phyloP scores from a whole-genome alignment of 2,329 filamentous ascomycete genomes.

The Leptographium lundbergii region DNA sequence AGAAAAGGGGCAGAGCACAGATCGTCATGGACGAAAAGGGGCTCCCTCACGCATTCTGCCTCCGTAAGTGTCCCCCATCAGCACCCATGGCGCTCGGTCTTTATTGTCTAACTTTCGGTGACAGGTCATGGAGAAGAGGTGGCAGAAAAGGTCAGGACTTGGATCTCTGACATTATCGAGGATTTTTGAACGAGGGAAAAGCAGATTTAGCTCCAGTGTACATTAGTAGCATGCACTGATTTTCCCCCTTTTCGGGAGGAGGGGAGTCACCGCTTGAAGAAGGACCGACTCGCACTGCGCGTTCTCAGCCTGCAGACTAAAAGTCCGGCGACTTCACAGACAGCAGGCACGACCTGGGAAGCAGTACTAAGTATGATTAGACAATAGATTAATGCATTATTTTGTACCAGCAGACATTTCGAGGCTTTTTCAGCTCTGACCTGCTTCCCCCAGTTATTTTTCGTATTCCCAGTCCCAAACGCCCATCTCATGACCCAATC shows the following conservation, averaged over 20 bases:
- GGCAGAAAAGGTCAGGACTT: slow-evolving; percentile 32
- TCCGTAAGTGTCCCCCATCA: slow-evolving; percentile 25
- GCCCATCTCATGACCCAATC: neutral
- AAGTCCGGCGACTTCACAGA: no score
- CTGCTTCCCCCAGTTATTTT: neutral
- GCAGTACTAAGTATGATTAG: neutral
- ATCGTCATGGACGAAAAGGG: slow-evolving; percentile 41
- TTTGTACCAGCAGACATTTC: neutral
- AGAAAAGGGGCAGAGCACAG: slow-evolving; percentile 26
- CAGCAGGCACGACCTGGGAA: no score
- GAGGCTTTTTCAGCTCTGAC: neutral
- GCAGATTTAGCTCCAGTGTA: neutral
- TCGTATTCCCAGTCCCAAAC: neutral
- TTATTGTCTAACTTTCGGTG: slow-evolving; percentile 6
- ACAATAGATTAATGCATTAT: neutral
- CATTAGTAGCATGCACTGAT: neutral
- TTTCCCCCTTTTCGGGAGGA: no score
- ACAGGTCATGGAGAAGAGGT: slow-evolving; percentile 35
- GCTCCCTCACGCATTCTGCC: slow-evolving; percentile 50
- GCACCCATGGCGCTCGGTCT: neutral
- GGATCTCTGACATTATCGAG: slow-evolving; percentile 38
- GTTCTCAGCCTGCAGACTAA: no score
- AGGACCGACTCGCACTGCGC: no score
- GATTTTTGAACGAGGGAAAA: neutral
- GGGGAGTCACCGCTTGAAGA: no score